Conservation (phyloP, 2,329 filamentous ascomycete genomes). For the Ophiostoma populinum region DNA sequence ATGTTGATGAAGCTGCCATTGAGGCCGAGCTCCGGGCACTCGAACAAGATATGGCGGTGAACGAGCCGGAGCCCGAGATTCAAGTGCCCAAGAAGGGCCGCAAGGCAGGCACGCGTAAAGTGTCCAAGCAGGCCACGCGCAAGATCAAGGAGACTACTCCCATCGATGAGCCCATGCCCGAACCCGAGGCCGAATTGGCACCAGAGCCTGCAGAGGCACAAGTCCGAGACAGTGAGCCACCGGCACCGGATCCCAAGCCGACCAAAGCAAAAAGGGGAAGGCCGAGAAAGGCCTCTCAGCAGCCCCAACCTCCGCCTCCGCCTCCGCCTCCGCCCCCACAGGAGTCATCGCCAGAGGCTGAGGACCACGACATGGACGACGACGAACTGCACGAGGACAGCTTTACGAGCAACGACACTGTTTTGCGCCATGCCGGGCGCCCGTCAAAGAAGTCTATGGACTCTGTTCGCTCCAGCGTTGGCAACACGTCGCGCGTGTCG, state of each 20-base stretch:
- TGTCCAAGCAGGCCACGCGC: constrained; percentile 33
- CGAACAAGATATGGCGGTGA: constrained; percentile 29
- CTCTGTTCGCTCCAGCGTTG: constrained; percentile 2
- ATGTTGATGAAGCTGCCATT: constrained; percentile 29
- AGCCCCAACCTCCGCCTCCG: background rate
- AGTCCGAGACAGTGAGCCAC: constrained; percentile 2
- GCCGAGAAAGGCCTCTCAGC: constrained; percentile 1
- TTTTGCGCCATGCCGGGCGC: constrained; percentile 15
- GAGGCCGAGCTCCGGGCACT: constrained; percentile 33
- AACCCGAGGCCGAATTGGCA: constrained; percentile 8
- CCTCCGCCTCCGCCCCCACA: background rate
- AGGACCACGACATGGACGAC: constrained; percentile 1
- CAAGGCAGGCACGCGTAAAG: constrained; percentile 33
- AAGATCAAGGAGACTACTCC: constrained; percentile 21
- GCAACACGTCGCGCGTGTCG: background rate
- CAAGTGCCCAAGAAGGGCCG: constrained; percentile 36
- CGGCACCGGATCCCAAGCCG: constrained; percentile 3
- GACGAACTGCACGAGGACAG: constrained; percentile 14
- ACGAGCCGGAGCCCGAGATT: constrained; percentile 18
- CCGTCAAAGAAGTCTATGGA: constrained; percentile 17
- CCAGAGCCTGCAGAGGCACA: constrained; percentile 6
- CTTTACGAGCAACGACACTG: constrained; percentile 11
- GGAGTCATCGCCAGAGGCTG: too few relatives aligned
- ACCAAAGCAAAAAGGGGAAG: constrained; percentile 5
- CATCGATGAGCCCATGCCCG: constrained; percentile 5